phyloP scores from a whole-genome alignment of 192 early-diverging fungal species.

The Rhizoclosmatium globosum region DNA sequence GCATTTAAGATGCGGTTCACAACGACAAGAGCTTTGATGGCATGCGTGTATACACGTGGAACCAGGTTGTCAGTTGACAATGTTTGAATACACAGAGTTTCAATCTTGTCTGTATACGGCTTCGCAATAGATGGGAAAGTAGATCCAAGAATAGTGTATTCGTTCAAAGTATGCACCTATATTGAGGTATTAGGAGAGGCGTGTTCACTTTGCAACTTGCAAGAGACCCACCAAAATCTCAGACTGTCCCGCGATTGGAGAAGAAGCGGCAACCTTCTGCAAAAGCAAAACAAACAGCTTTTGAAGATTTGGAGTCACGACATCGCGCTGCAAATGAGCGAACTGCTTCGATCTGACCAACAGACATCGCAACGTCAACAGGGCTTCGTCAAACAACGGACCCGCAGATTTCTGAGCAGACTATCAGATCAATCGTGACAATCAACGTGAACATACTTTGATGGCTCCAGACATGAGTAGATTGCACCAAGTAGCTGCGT shows the following conservation, averaged over 20 bases:
- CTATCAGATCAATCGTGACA: background rate
- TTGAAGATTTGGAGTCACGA: constrained; percentile 26
- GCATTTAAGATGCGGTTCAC: constrained; percentile 18
- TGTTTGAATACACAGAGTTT: constrained; percentile 14
- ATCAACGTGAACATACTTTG: background rate
- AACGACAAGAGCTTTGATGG: constrained; percentile 32
- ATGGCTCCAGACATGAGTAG: background rate
- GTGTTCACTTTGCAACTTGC: background rate
- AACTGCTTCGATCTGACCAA: background rate
- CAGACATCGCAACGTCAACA: constrained; percentile 8
- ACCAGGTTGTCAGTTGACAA: background rate
- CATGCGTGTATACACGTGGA: background rate
- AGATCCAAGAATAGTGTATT: constrained; percentile 24
- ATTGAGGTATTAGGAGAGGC: background rate
- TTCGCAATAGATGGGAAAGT: constrained; percentile 31
- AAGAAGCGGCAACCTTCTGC: constrained; percentile 18
- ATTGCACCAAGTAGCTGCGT: background rate
- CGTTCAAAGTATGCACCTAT: constrained; percentile 1
- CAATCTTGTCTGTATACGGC: constrained; percentile 28
- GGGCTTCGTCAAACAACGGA: constrained; percentile 13
- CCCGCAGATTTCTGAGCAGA: constrained; percentile 17
- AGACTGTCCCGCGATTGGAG: background rate
- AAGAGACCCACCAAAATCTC: background rate
- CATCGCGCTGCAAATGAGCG: constrained; percentile 26
- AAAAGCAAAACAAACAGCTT: constrained; percentile 25